phyloP scores from a whole-genome alignment of 768 basidiomycete species.

The Pleurotus giganteus region DNA sequence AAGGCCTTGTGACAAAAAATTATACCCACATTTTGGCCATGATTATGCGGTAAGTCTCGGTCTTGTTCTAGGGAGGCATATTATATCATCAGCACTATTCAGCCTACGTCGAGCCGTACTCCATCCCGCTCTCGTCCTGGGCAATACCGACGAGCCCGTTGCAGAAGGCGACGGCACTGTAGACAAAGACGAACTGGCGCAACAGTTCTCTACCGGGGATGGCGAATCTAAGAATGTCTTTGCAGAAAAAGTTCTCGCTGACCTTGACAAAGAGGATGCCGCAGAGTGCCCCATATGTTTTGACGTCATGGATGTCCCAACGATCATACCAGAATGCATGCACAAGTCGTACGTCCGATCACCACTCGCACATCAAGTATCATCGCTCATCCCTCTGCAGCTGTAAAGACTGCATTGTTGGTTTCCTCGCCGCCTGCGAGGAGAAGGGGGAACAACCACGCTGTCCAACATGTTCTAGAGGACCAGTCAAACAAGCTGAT shows the following conservation, averaged over 20 bases:
- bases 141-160: constrained; percentile 41
- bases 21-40: constrained; percentile 90
- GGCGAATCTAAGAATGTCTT: constrained; percentile 41
- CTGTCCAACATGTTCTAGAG: constrained; percentile 79
- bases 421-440: constrained; percentile 65
- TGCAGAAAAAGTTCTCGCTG: constrained; percentile 63
- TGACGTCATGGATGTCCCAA: constrained; percentile 69
- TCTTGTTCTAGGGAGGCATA: background rate
- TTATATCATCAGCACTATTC: background rate
- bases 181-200: constrained; percentile 59
- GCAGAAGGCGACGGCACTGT: constrained; percentile 39
- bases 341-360: constrained; percentile 61
- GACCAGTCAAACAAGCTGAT: constrained; percentile 63
- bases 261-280: constrained; percentile 50
- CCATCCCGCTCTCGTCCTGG: constrained; percentile 80
- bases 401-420: constrained; percentile 89
- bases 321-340: constrained; percentile 72
- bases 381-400: constrained; percentile 29
- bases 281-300: constrained; percentile 81
- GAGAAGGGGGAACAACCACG: constrained; percentile 67
- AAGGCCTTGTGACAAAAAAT: constrained; percentile 76
- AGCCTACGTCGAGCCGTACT: constrained; percentile 91
- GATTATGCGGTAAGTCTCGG: constrained; percentile 75
- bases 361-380: background rate
- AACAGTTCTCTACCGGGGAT: constrained; percentile 43